Percentiles rank a stretch among this genome's conserved stretches.
Evolutionary conservation across 176 grass and related monocot genomes (phyloP).

Genomic region (barley (Hordeum vulgare)): DNA sequence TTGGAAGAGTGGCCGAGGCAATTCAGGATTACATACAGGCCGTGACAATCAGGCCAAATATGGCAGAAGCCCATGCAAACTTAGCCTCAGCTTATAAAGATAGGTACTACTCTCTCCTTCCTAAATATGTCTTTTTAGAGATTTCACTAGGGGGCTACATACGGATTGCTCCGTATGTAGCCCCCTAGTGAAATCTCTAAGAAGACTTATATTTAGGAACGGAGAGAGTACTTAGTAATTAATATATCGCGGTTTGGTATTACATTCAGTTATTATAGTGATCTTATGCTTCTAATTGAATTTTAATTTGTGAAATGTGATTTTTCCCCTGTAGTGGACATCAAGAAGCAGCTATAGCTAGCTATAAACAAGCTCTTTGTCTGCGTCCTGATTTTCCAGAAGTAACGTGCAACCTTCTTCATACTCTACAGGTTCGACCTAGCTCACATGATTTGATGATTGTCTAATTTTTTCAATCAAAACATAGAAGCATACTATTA

Average conservation of each 20-base stretch:
- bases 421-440: constrained; percentile 56
- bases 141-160: too few species aligned
- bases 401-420: constrained; percentile 72
- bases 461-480: neutral
- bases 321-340: constrained; percentile 36
- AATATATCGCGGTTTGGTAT: neutral
- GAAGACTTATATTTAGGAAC: too few species aligned
- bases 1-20: constrained; percentile 58
- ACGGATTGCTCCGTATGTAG: too few species aligned
- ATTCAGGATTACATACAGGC: constrained; percentile 71
- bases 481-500: neutral
- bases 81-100: constrained; percentile 79
- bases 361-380: constrained; percentile 57
- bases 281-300: neutral
- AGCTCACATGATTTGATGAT: neutral
- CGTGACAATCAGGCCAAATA: constrained; percentile 49
- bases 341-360: constrained; percentile 62
- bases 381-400: constrained; percentile 64
- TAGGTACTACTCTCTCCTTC: too few species aligned
- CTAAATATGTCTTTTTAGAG: too few species aligned
- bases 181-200: too few species aligned
- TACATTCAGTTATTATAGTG: neutral
- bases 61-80: constrained; percentile 72
- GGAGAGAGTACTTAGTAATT: neutral
- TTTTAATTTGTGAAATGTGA: neutral